Base-by-base conservation (phyloP, 2,329 filamentous ascomycete species). In the Colletotrichum somersetense region DNA sequence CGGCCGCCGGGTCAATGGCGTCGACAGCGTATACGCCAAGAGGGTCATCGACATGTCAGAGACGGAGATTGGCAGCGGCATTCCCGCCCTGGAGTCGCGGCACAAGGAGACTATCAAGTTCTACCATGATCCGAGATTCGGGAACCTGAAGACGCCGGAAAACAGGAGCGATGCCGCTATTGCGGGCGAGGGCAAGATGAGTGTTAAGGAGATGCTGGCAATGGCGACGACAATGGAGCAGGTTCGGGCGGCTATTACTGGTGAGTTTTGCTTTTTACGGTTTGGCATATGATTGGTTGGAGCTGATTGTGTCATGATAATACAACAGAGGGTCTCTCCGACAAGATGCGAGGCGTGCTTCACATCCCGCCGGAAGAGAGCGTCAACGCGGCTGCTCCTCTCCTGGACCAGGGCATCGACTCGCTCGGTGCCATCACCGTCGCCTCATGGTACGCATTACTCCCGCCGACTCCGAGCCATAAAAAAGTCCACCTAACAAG, bases 1-100 rank as follows among this genome's bases (percentile, higher is more conserved):
- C 26, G 80, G 83, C 23, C 77, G 67, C 6, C 77, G 77, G 20
- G 50, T 46, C 11, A 26, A 11, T 7, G 26, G 52, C 42, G 30
- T 56, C 35, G 5, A n/a, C 7, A 10, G 58, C n/a, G 14, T 61
- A 16, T 16, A 23, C 8, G 42, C 1, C 59, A 1, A 42, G 40
- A 42, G 5, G 40, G 40, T 42, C 14, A 42, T 42, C 5, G 40
- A 42, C 40, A 42, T 42, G 40, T 42, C 40, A 42, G 40, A 42
- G 40, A 42, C 40, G 40, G 40, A 42, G 40, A 42, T 42, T 42
- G 40, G 40, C 40, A 42, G 40, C 40, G 40, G 40, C 5, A 42
- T 42, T 42, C 40, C 40, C 40, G 40, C 40, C 2, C 38, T 67
- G 11, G 23, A 61, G 11, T 40, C 65, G 35, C 55, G 46, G 12